phyloP scores from a whole-genome alignment of 345 rosid species.

The Hirschfeldia incana region DNA sequence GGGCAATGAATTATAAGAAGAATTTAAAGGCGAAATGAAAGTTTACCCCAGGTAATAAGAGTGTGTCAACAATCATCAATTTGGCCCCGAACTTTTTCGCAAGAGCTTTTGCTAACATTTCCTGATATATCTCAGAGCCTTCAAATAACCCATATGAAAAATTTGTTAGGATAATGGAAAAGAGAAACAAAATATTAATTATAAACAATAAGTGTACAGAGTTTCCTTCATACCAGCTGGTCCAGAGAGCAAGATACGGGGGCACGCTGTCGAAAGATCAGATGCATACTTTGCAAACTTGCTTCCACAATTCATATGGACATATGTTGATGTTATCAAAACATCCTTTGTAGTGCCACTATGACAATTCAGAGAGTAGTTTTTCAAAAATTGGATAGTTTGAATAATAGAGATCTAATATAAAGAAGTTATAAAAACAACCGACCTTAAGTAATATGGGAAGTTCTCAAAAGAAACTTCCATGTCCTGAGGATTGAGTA shows the following conservation, averaged over 20 bases:
- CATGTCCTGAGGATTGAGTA: conserved; percentile 61
- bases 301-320: conserved; percentile 71
- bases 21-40: conserved; percentile 7
- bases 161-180: background rate
- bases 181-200: background rate
- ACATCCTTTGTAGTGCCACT: conserved; percentile 89
- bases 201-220: conserved; percentile 42
- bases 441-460: conserved; percentile 86
- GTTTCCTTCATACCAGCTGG: conserved; percentile 72
- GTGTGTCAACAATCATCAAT: conserved; percentile 76
- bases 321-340: conserved; percentile 65
- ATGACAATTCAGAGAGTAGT: conserved; percentile 25
- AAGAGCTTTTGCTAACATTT: conserved; percentile 81
- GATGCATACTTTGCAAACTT: conserved; percentile 62
- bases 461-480: conserved; percentile 78
- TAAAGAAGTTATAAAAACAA: background rate
- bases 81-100: conserved; percentile 78
- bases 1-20: background rate
- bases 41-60: conserved; percentile 91
- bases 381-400: background rate
- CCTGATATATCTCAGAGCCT: conserved; percentile 99
- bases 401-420: background rate
- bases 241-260: conserved; percentile 89
- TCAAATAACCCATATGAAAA: conserved; percentile 18
- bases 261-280: conserved; percentile 65